Conservation (phyloP, 805 yeast genomes). For the Candida gorgasii region DNA sequence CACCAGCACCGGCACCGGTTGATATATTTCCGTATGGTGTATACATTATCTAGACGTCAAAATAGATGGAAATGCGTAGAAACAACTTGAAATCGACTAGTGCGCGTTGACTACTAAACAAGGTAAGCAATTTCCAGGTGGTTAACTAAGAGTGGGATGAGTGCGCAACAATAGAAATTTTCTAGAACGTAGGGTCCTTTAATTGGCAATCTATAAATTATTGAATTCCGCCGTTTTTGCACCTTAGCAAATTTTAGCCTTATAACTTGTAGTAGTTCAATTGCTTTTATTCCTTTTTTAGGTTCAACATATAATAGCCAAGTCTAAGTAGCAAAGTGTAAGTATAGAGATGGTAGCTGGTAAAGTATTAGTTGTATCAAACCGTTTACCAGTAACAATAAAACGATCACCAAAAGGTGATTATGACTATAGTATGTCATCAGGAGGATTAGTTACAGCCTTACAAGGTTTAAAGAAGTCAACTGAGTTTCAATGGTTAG, state of each 20-base stretch:
- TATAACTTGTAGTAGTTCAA: too few species aligned
- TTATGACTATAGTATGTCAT: slow-evolving; percentile 87
- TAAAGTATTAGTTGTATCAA: slow-evolving; percentile 88
- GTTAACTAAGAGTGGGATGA: not conserved
- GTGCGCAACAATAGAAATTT: slow-evolving; percentile 1
- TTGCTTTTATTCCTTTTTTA: too few species aligned
- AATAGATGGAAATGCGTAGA: not conserved
- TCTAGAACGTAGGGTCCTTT: not conserved
- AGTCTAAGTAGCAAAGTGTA: too few species aligned
- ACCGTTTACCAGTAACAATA: slow-evolving; percentile 93
- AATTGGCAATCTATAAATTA: not conserved
- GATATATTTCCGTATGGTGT: slow-evolving; percentile 38
- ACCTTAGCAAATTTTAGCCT: too few species aligned
- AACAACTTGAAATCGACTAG: not conserved
- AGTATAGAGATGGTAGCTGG: slow-evolving; percentile 45
- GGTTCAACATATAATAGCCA: not conserved
- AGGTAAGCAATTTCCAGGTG: not conserved
- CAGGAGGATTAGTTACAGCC: slow-evolving; percentile 97
- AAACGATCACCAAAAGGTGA: slow-evolving; percentile 59
- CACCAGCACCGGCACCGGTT: slow-evolving; percentile 12
- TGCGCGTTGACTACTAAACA: not conserved
- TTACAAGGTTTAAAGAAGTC: slow-evolving; percentile 84
- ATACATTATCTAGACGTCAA: slow-evolving; percentile 27
- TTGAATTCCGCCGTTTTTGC: not conserved
- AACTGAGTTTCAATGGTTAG: slow-evolving; percentile 92